Percentiles rank a stretch among this genome's conserved stretches.
Evolutionary conservation across 805 yeast species (phyloP).

Genomic region (Sugiyamaella marilandica): DNA sequence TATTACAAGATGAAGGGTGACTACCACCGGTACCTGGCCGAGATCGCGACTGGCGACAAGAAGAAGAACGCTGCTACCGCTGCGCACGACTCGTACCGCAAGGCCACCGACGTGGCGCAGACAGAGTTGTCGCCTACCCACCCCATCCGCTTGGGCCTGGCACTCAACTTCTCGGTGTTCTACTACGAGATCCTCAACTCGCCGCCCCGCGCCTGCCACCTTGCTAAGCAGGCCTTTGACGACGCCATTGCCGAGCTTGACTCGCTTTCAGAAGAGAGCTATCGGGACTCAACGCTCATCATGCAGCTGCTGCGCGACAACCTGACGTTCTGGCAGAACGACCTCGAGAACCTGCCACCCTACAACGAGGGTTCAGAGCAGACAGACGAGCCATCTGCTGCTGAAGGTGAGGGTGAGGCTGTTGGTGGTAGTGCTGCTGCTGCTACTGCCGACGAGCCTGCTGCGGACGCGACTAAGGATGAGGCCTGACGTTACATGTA

Average conservation of each 20-base stretch:
- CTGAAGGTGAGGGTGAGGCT: too few species aligned
- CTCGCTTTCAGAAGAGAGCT: conserved; percentile 94
- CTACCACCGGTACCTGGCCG: conserved; percentile 98
- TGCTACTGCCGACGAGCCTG: conserved; percentile 12
- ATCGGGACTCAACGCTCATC: conserved; percentile 95
- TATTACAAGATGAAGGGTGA: conserved; percentile 99
- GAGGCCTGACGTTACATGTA: neutral
- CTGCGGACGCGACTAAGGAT: conserved; percentile 4
- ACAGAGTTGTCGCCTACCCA: conserved; percentile 98
- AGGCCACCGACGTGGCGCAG: conserved; percentile 97
- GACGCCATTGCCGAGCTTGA: conserved; percentile 99
- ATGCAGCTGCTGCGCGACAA: conserved; percentile 98
- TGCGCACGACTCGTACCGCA: conserved; percentile 91
- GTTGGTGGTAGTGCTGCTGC: conserved; percentile 14
- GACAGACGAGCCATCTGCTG: conserved; percentile 18
- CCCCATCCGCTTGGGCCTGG: conserved; percentile 97
- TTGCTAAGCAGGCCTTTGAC: conserved; percentile 98
- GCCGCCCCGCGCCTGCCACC: conserved; percentile 97
- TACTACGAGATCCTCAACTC: conserved; percentile 97
- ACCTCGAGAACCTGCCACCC: conserved; percentile 32
- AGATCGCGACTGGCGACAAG: conserved; percentile 88
- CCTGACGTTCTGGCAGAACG: conserved; percentile 94
- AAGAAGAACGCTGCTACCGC: conserved; percentile 92
- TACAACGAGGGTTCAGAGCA: conserved; percentile 14
- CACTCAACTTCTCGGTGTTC: conserved; percentile 95